Evolutionary conservation across 2,329 filamentous ascomycete genomes (phyloP).

Genomic region (Neodidymelliopsis sp.): DNA sequence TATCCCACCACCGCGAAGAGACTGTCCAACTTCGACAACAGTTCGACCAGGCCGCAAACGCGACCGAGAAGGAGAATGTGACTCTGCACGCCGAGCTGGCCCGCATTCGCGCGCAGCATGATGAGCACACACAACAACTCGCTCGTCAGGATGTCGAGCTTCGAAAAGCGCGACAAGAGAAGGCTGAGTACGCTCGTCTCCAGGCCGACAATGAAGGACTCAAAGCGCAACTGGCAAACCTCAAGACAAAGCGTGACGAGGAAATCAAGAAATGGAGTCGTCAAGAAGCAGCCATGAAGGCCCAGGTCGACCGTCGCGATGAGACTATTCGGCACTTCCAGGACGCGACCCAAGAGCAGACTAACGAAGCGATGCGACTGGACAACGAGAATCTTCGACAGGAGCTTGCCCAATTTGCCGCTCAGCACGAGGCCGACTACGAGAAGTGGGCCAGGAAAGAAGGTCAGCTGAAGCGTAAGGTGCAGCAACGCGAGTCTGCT

Average conservation of each 20-base stretch:
- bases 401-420: slow-evolving; percentile 46
- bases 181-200: slow-evolving; percentile 62
- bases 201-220: slow-evolving; percentile 74
- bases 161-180: slow-evolving; percentile 46
- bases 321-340: slow-evolving; percentile 51
- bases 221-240: slow-evolving; percentile 74
- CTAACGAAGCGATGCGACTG: slow-evolving; percentile 48
- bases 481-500: slow-evolving; percentile 40
- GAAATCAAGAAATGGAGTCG: slow-evolving; percentile 44
- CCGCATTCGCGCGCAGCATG: slow-evolving; percentile 43
- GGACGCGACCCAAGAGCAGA: slow-evolving; percentile 47
- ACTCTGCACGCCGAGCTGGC: slow-evolving; percentile 44
- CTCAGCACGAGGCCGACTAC: slow-evolving; percentile 45
- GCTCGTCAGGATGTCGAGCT: slow-evolving; percentile 45
- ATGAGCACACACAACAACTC: slow-evolving; percentile 47
- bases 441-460: slow-evolving; percentile 45
- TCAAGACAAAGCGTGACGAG: slow-evolving; percentile 74
- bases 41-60: slow-evolving; percentile 43
- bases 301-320: slow-evolving; percentile 45
- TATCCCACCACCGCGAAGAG: slow-evolving; percentile 45
- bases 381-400: slow-evolving; percentile 52
- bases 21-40: slow-evolving; percentile 45
- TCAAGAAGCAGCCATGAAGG: slow-evolving; percentile 43
- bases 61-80: slow-evolving; percentile 44
- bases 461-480: slow-evolving; percentile 42